A percentile compares a stretch with the other conserved stretches of the same genome.
These are phyloP conservation scores for Trifolium pratense DNA, from an alignment of 306 rosid species.

Conservation along the genomic window DNA sequence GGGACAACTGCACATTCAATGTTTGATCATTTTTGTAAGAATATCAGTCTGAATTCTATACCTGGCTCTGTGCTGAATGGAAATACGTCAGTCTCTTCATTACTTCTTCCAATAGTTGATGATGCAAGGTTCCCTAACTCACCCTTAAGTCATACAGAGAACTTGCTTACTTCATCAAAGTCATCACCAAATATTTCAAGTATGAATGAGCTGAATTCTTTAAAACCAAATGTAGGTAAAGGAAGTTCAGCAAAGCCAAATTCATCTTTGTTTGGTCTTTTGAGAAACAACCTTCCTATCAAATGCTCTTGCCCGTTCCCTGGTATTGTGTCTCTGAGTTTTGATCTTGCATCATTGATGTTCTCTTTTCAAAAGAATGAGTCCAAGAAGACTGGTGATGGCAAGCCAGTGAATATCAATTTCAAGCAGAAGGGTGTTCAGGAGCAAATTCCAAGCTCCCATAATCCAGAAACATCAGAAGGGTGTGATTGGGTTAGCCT, in stretches of 20 bases:
- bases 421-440: constrained; percentile 61
- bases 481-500: constrained; percentile 61
- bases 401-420: constrained; percentile 46
- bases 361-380: constrained; percentile 59
- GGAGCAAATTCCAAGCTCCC: constrained; percentile 55
- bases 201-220: constrained; percentile 51
- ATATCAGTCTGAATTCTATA: constrained; percentile 68
- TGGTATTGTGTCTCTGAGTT: constrained; percentile 77
- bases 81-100: constrained; percentile 88
- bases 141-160: constrained; percentile 49
- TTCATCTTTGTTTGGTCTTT: constrained; percentile 43
- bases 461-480: constrained; percentile 53
- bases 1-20: constrained; percentile 91
- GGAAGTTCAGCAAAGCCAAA: constrained; percentile 46
- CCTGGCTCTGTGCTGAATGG: constrained; percentile 75
- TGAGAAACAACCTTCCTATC: constrained; percentile 66
- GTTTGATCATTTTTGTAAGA: constrained; percentile 90
- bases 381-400: constrained; percentile 42
- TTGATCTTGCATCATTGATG: constrained; percentile 81
- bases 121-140: constrained; percentile 68
- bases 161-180: constrained; percentile 53
- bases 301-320: constrained; percentile 91
- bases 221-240: constrained; percentile 53
- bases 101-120: constrained; percentile 74
- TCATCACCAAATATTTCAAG: constrained; percentile 55